Evolutionary conservation across 768 basidiomycete genomes (phyloP), one percentile per base, ranked within the genome.

Genomic region (Sistotremastrum suecicum): DNA sequence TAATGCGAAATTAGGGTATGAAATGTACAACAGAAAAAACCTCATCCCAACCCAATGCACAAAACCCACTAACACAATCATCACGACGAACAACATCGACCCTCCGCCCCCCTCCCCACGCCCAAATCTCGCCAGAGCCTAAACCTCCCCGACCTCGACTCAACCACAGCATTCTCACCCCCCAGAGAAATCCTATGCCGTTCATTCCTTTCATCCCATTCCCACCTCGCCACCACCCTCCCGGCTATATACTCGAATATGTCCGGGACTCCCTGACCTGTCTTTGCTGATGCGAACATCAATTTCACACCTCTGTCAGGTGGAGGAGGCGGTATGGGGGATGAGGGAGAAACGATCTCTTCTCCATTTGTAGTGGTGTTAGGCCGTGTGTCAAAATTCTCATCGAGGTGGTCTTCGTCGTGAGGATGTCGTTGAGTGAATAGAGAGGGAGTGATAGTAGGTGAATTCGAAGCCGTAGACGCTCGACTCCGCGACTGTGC

Each of bases 201-300:
- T n/a, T n/a, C n/a, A n/a, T n/a, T n/a, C n/a, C 39, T 45, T 45
- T 81, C 83, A 46, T 84, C 80, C 54, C 75, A 75, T 54, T 79
- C 84, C 76, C 76, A 79, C 49, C 71, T 63, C 50, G 57, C 54
- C 34, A 78, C 68, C 6, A 88, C 80, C 30, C 83, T 66, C 42
- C 61, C 55, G 3, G 76, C 81, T 37, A 89, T 67, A 54, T 86
- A 86, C 57, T 75, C 80, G 54, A 88, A 89, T n/a, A 85, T 78
- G 1, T 78, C 79, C 1, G 56, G 42, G 0, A 87, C 82, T 5
- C 81, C 78, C 34, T 74, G 70, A 0, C 86, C 86, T 3, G 81
- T 84, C 61, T 84, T 84, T 3, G 86, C 84, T 1, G 79, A 83
- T 5, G 82, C 75, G 55, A 82, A 80, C 59, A 86, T 83, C 7